Percentiles rank a stretch among this genome's conserved stretches.
Conservation (phyloP, 108 stramenopile species). For the Skeletonema marinoi region DNA sequence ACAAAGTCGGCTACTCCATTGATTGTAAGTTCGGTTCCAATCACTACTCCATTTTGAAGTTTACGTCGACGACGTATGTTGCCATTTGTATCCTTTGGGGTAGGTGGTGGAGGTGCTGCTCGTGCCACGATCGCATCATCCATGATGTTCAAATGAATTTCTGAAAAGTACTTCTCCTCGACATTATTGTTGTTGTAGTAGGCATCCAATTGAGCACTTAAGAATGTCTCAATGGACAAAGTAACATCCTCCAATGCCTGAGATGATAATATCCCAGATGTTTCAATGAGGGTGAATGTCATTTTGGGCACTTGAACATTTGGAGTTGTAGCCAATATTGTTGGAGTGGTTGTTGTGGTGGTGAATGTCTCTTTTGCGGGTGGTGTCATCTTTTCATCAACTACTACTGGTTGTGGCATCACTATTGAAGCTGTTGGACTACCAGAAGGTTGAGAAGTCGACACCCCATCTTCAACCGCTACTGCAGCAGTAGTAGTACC, state of each 20-base stretch:
- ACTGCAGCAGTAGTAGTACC: too few species aligned
- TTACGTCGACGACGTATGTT: neutral
- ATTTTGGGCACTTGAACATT: constrained; percentile 1
- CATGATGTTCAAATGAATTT: neutral
- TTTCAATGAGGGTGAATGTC: neutral
- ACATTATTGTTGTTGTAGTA: neutral
- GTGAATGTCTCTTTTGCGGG: too few species aligned
- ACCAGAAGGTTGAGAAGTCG: too few species aligned
- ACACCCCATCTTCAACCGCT: too few species aligned
- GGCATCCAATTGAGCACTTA: neutral
- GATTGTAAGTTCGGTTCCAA: neutral
- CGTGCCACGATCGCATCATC: neutral
- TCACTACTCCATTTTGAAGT: neutral
- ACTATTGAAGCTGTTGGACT: too few species aligned
- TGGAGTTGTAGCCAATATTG: too few species aligned
- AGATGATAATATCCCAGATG: neutral
- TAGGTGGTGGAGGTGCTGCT: neutral
- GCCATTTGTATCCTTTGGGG: neutral
- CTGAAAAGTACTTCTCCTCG: neutral
- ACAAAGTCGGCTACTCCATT: constrained; percentile 1
- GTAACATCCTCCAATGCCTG: neutral
- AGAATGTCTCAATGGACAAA: neutral
- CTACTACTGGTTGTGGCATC: too few species aligned
- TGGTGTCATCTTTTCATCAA: too few species aligned
- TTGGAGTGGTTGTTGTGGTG: too few species aligned